Percentiles rank a stretch among this genome's conserved stretches.
These are phyloP conservation scores for Stagonosporopsis chrysanthemi DNA, from an alignment of 2,329 filamentous ascomycete species.

Conservation along the genomic window DNA sequence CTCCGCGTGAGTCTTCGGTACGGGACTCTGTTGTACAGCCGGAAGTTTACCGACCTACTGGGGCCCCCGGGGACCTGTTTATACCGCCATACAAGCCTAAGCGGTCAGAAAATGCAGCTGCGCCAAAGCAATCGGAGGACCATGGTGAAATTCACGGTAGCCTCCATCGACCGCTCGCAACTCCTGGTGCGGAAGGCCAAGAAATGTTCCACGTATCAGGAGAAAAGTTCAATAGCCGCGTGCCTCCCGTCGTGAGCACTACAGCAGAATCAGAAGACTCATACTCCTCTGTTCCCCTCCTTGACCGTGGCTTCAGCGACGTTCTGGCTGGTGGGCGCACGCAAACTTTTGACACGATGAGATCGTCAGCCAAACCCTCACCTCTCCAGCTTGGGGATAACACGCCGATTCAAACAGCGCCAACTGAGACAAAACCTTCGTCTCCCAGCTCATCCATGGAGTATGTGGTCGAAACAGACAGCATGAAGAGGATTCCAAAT, in stretches of 20 bases:
- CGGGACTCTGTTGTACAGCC: conserved; percentile 26
- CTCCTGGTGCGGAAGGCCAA: conserved; percentile 37
- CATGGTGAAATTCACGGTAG: conserved; percentile 34
- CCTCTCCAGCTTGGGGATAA: conserved; percentile 38
- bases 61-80: conserved; percentile 25
- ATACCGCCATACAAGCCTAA: conserved; percentile 25
- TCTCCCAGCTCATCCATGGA: conserved; percentile 60
- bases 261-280: conserved; percentile 72
- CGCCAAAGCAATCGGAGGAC: conserved; percentile 27
- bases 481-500: conserved; percentile 56
- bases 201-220: conserved; percentile 43
- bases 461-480: conserved; percentile 60
- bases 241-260: conserved; percentile 43
- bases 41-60: conserved; percentile 34
- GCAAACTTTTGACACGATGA: conserved; percentile 56
- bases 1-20: conserved; percentile 35
- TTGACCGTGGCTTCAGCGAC: conserved; percentile 67
- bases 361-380: conserved; percentile 52
- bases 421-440: conserved; percentile 22
- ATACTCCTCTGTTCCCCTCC: conserved; percentile 77
- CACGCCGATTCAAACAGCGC: conserved; percentile 23
- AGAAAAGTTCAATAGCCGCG: conserved; percentile 40
- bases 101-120: neutral
- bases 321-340: conserved; percentile 27
- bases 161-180: conserved; percentile 38